These are phyloP conservation scores for Arctium lappa DNA, from an alignment of 129 eudicot genomes.

Conservation along the genomic window DNA sequence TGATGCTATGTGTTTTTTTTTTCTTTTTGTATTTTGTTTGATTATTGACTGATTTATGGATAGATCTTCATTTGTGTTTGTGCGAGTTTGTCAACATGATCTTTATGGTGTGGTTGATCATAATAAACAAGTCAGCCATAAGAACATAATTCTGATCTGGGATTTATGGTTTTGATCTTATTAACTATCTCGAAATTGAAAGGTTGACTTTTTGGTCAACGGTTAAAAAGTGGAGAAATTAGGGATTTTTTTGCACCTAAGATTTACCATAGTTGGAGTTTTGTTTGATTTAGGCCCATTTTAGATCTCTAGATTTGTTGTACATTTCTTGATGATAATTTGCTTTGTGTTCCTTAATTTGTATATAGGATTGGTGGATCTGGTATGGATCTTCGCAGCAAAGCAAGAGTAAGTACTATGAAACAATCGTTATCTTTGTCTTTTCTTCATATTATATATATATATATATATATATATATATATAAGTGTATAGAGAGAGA, in stretches of 20 bases:
- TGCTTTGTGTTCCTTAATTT: not conserved
- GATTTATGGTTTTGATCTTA: slow-evolving; percentile 7
- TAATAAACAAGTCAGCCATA: slow-evolving; percentile 8
- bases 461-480: too few species aligned
- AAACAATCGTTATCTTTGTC: not conserved
- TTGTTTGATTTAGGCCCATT: not conserved
- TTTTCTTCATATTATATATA: not conserved
- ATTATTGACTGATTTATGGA: not conserved
- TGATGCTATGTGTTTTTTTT: not conserved
- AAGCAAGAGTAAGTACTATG: slow-evolving; percentile 71
- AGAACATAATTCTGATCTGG: slow-evolving; percentile 10
- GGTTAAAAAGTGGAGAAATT: not conserved
- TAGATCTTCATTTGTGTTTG: slow-evolving; percentile 18
- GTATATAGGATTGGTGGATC: slow-evolving; percentile 84
- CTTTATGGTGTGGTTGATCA: slow-evolving; percentile 3
- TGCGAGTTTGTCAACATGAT: slow-evolving; percentile 1
- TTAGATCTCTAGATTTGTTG: not conserved
- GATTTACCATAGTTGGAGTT: not conserved
- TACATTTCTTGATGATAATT: not conserved
- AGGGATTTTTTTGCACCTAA: not conserved
- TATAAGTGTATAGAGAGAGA: too few species aligned
- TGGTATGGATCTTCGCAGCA: slow-evolving; percentile 85
- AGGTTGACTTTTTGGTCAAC: slow-evolving; percentile 33
- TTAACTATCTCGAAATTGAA: not conserved
- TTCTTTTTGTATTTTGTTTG: not conserved